These are phyloP conservation scores for Basidiobolus meristosporus DNA, from an alignment of 371 early-diverging fungal genomes.

Conservation along the genomic window DNA sequence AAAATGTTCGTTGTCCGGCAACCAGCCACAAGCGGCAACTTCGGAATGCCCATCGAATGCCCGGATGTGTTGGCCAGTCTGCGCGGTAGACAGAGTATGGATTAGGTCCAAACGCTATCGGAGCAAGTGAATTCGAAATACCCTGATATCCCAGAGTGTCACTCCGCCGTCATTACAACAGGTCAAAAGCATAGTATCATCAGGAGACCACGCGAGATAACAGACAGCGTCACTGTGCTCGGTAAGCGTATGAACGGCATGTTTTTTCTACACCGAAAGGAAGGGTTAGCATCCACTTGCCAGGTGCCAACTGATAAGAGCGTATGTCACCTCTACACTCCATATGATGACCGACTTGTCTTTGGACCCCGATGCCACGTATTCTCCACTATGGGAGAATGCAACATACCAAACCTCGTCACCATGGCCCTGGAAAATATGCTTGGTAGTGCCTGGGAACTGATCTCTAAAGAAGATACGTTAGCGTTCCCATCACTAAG, in stretches of 20 bases:
- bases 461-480: too few species aligned
- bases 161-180: slow-evolving; percentile 60
- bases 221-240: slow-evolving; percentile 47
- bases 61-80: slow-evolving; percentile 22
- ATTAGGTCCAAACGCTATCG: too few species aligned
- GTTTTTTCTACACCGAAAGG: slow-evolving; percentile 21
- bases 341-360: slow-evolving; percentile 78
- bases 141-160: slow-evolving; percentile 66
- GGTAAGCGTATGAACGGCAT: slow-evolving; percentile 16
- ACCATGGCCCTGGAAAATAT: slow-evolving; percentile 38
- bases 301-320: not conserved
- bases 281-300: not conserved
- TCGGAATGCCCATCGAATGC: slow-evolving; percentile 41
- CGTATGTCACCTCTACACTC: slow-evolving; percentile 21
- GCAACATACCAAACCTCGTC: slow-evolving; percentile 93
- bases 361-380: slow-evolving; percentile 77
- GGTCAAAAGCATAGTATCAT: slow-evolving; percentile 51
- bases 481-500: too few species aligned
- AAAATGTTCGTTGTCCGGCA: slow-evolving; percentile 58
- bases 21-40: slow-evolving; percentile 65
- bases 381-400: slow-evolving; percentile 71
- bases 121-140: slow-evolving; percentile 12
- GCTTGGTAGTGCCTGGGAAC: too few species aligned
- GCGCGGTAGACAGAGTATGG: too few species aligned
- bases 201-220: slow-evolving; percentile 81